These are phyloP conservation scores for Prunus dulcis DNA, from an alignment of 306 rosid genomes.

Conservation along the genomic window DNA sequence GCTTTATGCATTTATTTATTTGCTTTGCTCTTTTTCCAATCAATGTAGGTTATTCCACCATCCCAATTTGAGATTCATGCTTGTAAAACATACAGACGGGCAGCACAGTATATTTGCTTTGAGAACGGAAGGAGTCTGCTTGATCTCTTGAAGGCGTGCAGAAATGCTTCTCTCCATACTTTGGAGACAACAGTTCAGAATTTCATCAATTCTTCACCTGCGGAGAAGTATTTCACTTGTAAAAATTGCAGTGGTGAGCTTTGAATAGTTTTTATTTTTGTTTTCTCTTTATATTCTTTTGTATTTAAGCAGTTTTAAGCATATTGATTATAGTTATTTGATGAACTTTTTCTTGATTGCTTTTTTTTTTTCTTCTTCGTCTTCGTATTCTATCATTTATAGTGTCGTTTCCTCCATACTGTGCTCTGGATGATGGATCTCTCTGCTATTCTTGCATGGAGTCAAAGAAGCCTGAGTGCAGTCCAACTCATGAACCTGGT, in stretches of 20 bases:
- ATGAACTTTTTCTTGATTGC: conserved; percentile 6
- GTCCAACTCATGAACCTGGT: conserved; percentile 31
- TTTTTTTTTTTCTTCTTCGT: not conserved
- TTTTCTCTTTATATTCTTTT: not conserved
- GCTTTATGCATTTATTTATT: conserved; percentile 12
- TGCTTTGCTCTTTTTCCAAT: conserved; percentile 21
- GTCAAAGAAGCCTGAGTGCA: conserved; percentile 41
- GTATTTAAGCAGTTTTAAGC: conserved; percentile 13
- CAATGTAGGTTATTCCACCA: conserved; percentile 74
- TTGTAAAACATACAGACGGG: conserved; percentile 82
- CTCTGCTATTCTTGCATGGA: conserved; percentile 76
- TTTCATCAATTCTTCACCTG: conserved; percentile 58
- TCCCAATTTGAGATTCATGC: conserved; percentile 99
- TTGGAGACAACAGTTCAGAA: conserved; percentile 82
- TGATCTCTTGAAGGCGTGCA: conserved; percentile 79
- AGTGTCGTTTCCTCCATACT: conserved; percentile 77
- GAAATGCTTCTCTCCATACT: conserved; percentile 61
- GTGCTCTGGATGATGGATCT: conserved; percentile 60
- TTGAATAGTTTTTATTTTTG: conserved; percentile 3
- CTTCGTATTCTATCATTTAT: conserved; percentile 9
- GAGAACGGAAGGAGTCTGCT: conserved; percentile 94
- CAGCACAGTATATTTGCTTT: conserved; percentile 90
- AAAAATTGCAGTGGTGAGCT: conserved; percentile 73
- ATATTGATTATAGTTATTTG: conserved; percentile 9
- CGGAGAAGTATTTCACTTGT: conserved; percentile 73